Percentiles rank a stretch among this genome's conserved stretches.
Evolutionary conservation across 306 rosid genomes (phyloP).

Genomic region (Astragalus membranaceus): DNA sequence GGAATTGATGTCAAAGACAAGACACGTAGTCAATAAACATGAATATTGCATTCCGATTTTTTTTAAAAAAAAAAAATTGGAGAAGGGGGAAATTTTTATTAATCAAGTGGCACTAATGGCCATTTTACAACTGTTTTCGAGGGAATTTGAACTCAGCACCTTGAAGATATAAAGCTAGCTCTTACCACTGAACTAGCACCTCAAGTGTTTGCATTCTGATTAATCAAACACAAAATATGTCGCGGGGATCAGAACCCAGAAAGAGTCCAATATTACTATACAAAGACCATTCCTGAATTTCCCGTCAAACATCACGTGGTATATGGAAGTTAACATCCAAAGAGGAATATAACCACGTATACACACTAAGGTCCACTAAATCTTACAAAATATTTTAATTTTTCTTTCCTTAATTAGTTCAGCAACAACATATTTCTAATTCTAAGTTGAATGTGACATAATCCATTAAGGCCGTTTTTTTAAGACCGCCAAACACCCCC

Average conservation of each 20-base stretch:
- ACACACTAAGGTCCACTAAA: not conserved
- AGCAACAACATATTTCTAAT: not conserved
- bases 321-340: not conserved
- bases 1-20: not conserved
- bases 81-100: too few species aligned
- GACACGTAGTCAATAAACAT: constrained; percentile 11
- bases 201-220: not conserved
- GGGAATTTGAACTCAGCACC: too few species aligned
- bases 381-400: not conserved
- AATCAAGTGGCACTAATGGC: too few species aligned
- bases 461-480: too few species aligned
- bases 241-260: not conserved
- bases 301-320: not conserved
- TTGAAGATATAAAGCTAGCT: too few species aligned
- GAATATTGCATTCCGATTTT: not conserved
- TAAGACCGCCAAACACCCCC: too few species aligned
- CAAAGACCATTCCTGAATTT: not conserved
- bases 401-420: not conserved
- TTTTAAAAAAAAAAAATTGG: too few species aligned
- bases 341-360: not conserved
- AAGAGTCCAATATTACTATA: not conserved
- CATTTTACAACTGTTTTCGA: too few species aligned
- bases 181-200: too few species aligned
- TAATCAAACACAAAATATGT: not conserved
- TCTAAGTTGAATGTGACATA: not conserved